These are phyloP conservation scores for Neonectria neomacrospora DNA, from an alignment of 2,329 filamentous ascomycete genomes.

Conservation along the genomic window DNA sequence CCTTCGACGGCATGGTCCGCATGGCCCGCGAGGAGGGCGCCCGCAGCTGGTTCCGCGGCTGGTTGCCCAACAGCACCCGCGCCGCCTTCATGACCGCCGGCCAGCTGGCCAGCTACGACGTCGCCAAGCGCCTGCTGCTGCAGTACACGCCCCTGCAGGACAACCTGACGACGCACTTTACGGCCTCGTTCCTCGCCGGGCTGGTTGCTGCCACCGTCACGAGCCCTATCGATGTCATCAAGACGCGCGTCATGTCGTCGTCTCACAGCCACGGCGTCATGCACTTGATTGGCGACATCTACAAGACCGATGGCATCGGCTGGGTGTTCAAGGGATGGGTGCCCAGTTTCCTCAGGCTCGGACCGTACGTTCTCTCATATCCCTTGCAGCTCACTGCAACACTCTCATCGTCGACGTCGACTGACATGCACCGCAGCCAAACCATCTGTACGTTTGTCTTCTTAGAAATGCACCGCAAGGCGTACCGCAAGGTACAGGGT, in stretches of 20 bases:
- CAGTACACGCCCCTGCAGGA: slow-evolving; percentile 74
- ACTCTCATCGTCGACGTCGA: neutral
- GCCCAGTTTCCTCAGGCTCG: slow-evolving; percentile 75
- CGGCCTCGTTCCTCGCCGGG: slow-evolving; percentile 80
- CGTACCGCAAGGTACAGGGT: slow-evolving; percentile 69
- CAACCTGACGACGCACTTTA: slow-evolving; percentile 80
- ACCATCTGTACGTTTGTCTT: slow-evolving; percentile 90
- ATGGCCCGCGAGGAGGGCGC: slow-evolving; percentile 90
- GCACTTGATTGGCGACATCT: slow-evolving; percentile 73
- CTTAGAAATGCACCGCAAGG: slow-evolving; percentile 85
- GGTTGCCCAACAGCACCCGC: slow-evolving; percentile 83
- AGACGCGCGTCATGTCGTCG: slow-evolving; percentile 86
- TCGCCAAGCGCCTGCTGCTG: slow-evolving; percentile 78
- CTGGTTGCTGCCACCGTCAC: slow-evolving; percentile 87
- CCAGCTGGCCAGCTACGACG: slow-evolving; percentile 87
- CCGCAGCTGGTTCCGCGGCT: slow-evolving; percentile 81
- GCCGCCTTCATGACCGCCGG: slow-evolving; percentile 89
- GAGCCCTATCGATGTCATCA: slow-evolving; percentile 88
- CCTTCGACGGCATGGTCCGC: slow-evolving; percentile 83
- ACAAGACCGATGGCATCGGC: slow-evolving; percentile 73
- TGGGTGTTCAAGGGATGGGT: slow-evolving; percentile 96
- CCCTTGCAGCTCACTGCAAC: neutral
- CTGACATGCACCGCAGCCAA: slow-evolving; percentile 62
- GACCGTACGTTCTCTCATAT: slow-evolving; percentile 61
- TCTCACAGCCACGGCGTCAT: slow-evolving; percentile 62